These are phyloP conservation scores for Epipyxis sp. DNA, from an alignment of 108 stramenopile species.

Conservation along the genomic window DNA sequence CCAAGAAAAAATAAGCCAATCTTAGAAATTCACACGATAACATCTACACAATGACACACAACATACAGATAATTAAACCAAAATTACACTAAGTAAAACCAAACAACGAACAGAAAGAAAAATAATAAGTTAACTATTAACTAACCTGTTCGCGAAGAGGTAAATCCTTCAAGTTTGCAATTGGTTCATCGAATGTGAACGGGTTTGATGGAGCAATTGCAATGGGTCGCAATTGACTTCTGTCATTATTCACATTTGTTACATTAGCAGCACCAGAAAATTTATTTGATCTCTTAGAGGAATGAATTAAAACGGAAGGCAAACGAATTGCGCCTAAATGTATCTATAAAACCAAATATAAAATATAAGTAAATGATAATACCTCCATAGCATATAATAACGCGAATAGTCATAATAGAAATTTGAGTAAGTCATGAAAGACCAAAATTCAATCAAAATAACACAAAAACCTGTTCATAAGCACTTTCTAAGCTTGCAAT, in stretches of 20 bases:
- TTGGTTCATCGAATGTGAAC: neutral
- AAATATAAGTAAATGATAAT: neutral
- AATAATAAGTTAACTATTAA: slow-evolving; percentile 17
- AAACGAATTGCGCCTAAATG: slow-evolving; percentile 31
- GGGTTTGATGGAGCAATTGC: neutral
- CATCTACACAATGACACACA: neutral
- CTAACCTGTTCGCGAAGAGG: slow-evolving; percentile 47
- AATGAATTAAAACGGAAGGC: slow-evolving; percentile 26
- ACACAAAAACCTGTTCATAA: too few species aligned
- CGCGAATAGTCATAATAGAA: too few species aligned
- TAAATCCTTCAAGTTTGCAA: slow-evolving; percentile 28
- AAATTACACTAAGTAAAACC: neutral
- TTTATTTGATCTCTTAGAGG: too few species aligned
- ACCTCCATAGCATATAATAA: neutral
- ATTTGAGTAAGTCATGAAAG: too few species aligned
- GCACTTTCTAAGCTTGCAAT: neutral
- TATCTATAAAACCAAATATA: neutral
- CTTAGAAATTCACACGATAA: slow-evolving; percentile 35
- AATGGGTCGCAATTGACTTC: too few species aligned
- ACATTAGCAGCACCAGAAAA: too few species aligned
- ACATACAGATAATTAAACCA: neutral
- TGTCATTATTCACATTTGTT: neutral
- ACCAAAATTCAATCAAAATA: too few species aligned
- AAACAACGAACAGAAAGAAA: neutral
- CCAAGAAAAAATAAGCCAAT: slow-evolving; percentile 47